phyloP scores from a whole-genome alignment of 106 monocot species.

The Dioscorea dumetorum region DNA sequence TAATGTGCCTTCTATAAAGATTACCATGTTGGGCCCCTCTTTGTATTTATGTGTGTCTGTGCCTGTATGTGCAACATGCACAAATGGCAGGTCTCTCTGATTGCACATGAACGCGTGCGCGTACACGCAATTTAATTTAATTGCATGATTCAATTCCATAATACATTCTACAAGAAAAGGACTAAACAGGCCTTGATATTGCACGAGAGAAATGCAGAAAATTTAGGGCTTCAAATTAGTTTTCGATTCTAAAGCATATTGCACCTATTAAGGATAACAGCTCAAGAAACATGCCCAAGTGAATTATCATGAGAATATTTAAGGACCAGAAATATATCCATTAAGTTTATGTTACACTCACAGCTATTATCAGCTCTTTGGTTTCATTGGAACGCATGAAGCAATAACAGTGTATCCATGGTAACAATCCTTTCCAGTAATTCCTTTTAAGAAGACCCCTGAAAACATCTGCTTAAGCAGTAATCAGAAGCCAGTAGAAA shows the following conservation, averaged over 20 bases:
- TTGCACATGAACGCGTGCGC: too few relatives aligned
- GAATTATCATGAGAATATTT: neutral
- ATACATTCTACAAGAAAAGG: neutral
- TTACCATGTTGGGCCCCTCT: too few relatives aligned
- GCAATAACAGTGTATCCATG: constrained; percentile 93
- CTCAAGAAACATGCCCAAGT: neutral
- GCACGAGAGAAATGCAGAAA: neutral
- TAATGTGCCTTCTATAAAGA: too few relatives aligned
- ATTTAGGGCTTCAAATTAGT: too few relatives aligned
- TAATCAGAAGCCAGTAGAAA: constrained; percentile 2
- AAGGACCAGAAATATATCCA: neutral
- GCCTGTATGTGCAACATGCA: too few relatives aligned
- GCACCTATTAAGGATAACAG: neutral
- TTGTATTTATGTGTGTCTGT: too few relatives aligned
- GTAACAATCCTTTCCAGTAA: constrained; percentile 73
- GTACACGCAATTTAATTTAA: too few relatives aligned
- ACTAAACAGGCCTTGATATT: neutral
- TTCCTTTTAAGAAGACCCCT: constrained; percentile 67
- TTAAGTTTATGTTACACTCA: constrained; percentile 26
- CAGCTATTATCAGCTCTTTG: constrained; percentile 55
- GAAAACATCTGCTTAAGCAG: constrained; percentile 71
- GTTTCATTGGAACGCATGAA: constrained; percentile 90
- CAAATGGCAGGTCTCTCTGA: too few relatives aligned
- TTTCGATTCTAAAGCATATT: neutral
- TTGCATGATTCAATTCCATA: neutral